Percentiles rank a stretch among this genome's conserved stretches.
Evolutionary conservation across 2,329 filamentous ascomycete genomes (phyloP).

Genomic region (Lasiodiplodia gonubiensis): DNA sequence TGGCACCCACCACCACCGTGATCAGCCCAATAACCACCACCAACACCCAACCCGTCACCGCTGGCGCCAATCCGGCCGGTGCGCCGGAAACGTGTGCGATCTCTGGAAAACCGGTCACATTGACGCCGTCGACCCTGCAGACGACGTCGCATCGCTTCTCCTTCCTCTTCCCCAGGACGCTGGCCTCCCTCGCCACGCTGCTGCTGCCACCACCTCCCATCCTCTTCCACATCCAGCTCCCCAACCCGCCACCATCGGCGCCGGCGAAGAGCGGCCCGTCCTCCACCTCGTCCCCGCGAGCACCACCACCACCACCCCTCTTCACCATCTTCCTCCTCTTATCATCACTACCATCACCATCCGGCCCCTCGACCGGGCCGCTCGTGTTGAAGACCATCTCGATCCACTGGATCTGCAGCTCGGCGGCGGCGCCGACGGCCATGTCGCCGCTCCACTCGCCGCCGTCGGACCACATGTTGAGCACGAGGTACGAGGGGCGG

Average conservation of each 20-base stretch:
- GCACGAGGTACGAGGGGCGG: slow-evolving; percentile 58
- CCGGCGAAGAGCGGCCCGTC: not conserved
- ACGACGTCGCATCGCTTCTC: slow-evolving; percentile 38
- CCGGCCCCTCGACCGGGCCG: slow-evolving; percentile 40
- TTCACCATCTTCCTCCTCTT: slow-evolving; percentile 33
- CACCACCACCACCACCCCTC: not conserved
- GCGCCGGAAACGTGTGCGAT: slow-evolving; percentile 35
- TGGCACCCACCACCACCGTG: slow-evolving; percentile 33
- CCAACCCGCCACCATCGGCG: not conserved
- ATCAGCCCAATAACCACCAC: slow-evolving; percentile 36
- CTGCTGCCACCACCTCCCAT: not conserved
- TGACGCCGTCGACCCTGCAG: slow-evolving; percentile 46
- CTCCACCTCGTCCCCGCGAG: not conserved
- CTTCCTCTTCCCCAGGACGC: slow-evolving; percentile 30
- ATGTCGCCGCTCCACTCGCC: slow-evolving; percentile 66
- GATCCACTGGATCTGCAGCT: slow-evolving; percentile 67
- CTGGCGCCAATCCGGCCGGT: not conserved
- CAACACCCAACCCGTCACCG: slow-evolving; percentile 33
- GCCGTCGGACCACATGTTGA: slow-evolving; percentile 68
- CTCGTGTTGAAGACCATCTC: slow-evolving; percentile 61
- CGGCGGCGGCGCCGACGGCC: slow-evolving; percentile 56
- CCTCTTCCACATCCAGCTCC: not conserved
- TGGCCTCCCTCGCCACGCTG: not conserved
- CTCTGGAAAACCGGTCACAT: slow-evolving; percentile 43
- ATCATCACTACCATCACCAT: slow-evolving; percentile 23